Evolutionary conservation across 2,329 filamentous ascomycete genomes (phyloP).

Genomic region (Fusarium udum): DNA sequence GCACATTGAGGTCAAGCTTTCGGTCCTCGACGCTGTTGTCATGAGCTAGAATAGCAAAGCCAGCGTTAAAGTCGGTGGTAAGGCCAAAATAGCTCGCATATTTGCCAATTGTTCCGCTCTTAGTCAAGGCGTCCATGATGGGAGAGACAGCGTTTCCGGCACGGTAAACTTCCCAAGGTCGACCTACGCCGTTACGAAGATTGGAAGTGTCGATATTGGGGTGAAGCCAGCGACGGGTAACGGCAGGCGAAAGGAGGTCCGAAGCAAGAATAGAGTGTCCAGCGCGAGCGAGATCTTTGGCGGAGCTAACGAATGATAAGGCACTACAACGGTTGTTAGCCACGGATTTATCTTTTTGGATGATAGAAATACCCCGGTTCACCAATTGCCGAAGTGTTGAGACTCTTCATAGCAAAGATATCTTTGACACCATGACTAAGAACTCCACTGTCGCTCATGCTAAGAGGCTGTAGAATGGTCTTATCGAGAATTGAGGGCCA

Average conservation of each 20-base stretch:
- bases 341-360: fast-evolving
- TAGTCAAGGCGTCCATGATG: slow-evolving; percentile 43
- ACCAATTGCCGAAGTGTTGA: slow-evolving; percentile 12
- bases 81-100: slow-evolving; percentile 43
- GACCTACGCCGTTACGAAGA: slow-evolving; percentile 47
- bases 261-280: slow-evolving; percentile 37
- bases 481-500: slow-evolving; percentile 11
- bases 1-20: slow-evolving; percentile 47
- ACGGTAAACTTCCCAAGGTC: slow-evolving; percentile 48
- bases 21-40: slow-evolving; percentile 36
- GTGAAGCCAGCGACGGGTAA: slow-evolving; percentile 47
- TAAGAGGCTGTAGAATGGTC: slow-evolving; percentile 5
- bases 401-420: slow-evolving; percentile 13
- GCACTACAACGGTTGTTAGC: slow-evolving; percentile 11
- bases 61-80: slow-evolving; percentile 30
- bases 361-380: slow-evolving; percentile 21
- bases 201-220: slow-evolving; percentile 46
- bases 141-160: slow-evolving; percentile 37
- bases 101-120: slow-evolving; percentile 41
- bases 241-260: slow-evolving; percentile 22
- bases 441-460: slow-evolving; percentile 20
- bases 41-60: slow-evolving; percentile 48
- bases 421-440: not conserved
- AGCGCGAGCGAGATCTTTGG: slow-evolving; percentile 29
- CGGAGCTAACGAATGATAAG: slow-evolving; percentile 30